Percentiles rank a stretch among this genome's conserved stretches.
Evolutionary conservation across 306 rosid species (phyloP).

Genomic region (Carpinus viminea): DNA sequence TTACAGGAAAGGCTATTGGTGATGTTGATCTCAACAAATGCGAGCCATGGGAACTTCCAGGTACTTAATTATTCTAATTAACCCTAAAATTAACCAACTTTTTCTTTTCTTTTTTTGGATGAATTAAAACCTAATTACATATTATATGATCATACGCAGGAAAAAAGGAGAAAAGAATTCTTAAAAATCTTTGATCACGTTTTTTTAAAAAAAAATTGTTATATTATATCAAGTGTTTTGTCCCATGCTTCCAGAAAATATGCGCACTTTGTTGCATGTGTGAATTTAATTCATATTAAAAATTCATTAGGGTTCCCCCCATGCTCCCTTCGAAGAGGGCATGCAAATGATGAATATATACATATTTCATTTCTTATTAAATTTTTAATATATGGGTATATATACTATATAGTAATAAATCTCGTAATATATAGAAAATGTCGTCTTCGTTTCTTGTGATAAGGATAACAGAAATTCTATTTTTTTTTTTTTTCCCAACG

Average conservation of each 20-base stretch:
- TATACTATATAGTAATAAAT: neutral
- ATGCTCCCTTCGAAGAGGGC: neutral
- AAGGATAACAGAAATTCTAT: constrained; percentile 9
- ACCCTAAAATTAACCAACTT: too few relatives aligned
- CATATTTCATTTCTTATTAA: constrained; percentile 10
- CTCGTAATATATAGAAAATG: constrained; percentile 5
- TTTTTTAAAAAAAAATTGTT: neutral
- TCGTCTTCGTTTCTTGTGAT: constrained; percentile 27
- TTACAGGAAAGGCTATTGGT: constrained; percentile 66
- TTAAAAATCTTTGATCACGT: neutral
- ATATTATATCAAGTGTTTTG: neutral
- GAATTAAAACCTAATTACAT: neutral
- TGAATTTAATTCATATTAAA: neutral
- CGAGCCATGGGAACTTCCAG: constrained; percentile 99
- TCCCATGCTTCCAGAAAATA: constrained; percentile 1
- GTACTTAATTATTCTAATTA: constrained; percentile 30
- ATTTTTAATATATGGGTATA: neutral
- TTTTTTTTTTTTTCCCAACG: constrained; percentile 7
- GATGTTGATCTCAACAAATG: constrained; percentile 94
- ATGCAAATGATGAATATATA: constrained; percentile 13
- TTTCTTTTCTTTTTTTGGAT: too few relatives aligned
- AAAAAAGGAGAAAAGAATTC: too few relatives aligned
- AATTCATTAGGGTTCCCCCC: constrained; percentile 1
- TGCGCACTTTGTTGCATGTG: neutral
- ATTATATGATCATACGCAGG: neutral